These are phyloP conservation scores for Geosiphon pyriformis DNA, from an alignment of 192 early-diverging fungal genomes.

Conservation along the genomic window DNA sequence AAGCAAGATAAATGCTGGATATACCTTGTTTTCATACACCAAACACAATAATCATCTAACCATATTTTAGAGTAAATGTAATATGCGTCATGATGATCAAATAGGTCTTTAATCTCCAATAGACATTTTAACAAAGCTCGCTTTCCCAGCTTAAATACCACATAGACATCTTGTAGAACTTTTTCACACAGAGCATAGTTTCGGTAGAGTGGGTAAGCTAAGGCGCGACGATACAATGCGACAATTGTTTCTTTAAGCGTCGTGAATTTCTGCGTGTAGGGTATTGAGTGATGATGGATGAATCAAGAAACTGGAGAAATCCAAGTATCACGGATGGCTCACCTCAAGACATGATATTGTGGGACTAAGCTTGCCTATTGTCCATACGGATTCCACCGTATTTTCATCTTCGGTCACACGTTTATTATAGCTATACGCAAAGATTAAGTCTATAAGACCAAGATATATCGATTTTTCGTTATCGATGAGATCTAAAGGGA, in stretches of 20 bases:
- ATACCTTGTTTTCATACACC: constrained; percentile 80
- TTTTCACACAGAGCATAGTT: constrained; percentile 69
- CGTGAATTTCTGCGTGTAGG: constrained; percentile 42
- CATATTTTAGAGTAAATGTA: constrained; percentile 85
- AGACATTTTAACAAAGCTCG: constrained; percentile 74
- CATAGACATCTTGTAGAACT: constrained; percentile 75
- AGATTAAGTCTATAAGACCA: constrained; percentile 85
- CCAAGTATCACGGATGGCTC: constrained; percentile 23
- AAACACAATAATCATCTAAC: constrained; percentile 94
- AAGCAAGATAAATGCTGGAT: not conserved
- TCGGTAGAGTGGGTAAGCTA: constrained; percentile 86
- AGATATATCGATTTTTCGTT: constrained; percentile 69
- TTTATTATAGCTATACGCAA: constrained; percentile 85
- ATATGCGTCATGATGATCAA: constrained; percentile 83
- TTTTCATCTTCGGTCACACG: constrained; percentile 78
- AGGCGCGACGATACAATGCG: constrained; percentile 67
- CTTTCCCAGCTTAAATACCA: constrained; percentile 78
- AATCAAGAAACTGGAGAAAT: too few species aligned
- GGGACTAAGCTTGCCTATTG: constrained; percentile 75
- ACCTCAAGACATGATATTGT: constrained; percentile 77
- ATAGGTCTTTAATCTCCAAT: constrained; percentile 68
- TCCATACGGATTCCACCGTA: constrained; percentile 89
- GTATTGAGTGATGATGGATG: too few species aligned
- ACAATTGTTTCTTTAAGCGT: constrained; percentile 56
- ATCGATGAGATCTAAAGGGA: constrained; percentile 52